phyloP scores from a whole-genome alignment of 495 filamentous ascomycete genomes.

The Baudoinia panamericana region DNA sequence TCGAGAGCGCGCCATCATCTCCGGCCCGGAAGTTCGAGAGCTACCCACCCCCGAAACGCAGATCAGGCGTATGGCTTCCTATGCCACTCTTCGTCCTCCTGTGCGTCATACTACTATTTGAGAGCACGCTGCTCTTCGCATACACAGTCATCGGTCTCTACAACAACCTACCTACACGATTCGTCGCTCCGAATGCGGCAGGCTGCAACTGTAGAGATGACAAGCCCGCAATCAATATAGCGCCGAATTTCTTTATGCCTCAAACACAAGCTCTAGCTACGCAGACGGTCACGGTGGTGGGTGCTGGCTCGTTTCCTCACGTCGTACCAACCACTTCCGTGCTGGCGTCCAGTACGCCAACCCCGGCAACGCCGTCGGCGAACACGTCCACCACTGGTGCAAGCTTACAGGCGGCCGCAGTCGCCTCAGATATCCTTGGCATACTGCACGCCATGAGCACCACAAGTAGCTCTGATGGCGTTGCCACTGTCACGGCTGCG shows the following conservation, averaged over 20 bases:
- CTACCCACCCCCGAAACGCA: conserved; percentile 6
- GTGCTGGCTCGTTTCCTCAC: neutral
- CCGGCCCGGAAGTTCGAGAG: conserved; percentile 3
- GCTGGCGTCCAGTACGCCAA: neutral
- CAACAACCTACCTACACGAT: conserved; percentile 12
- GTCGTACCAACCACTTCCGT: neutral
- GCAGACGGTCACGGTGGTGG: conserved; percentile 3
- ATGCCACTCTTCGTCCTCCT: conserved; percentile 17
- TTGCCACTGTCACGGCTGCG: neutral
- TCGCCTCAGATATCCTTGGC: conserved; percentile 8
- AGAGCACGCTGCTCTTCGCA: conserved; percentile 16
- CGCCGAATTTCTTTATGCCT: conserved; percentile 17
- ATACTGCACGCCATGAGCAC: conserved; percentile 2
- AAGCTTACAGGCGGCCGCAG: neutral
- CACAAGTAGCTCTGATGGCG: neutral
- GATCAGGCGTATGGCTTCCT: conserved; percentile 13
- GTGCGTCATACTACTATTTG: conserved; percentile 13
- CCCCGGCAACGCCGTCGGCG: neutral
- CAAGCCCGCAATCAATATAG: conserved; percentile 13
- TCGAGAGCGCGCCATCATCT: conserved; percentile 1
- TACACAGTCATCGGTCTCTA: conserved; percentile 20
- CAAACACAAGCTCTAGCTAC: conserved; percentile 1
- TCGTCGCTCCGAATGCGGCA: conserved; percentile 2
- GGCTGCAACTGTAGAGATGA: conserved; percentile 3
- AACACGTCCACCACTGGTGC: neutral